Base-by-base conservation (phyloP, 2,329 filamentous ascomycete genomes). In the Colletotrichum sp. region DNA sequence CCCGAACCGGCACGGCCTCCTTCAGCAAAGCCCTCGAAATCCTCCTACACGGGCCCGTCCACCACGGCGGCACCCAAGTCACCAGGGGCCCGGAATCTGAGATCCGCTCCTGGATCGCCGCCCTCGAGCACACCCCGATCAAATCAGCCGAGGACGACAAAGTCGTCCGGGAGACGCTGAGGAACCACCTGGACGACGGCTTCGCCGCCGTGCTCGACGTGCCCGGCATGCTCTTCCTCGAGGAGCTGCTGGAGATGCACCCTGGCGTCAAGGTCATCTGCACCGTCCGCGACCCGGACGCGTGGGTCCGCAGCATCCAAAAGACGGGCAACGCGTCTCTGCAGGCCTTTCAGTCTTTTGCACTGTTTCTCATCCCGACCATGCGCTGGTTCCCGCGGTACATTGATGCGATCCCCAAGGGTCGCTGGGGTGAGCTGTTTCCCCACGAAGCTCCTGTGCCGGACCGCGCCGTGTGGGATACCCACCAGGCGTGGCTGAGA, bases 1-100 rank as follows among this genome's bases (percentile, higher is more conserved):
- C 79, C 6, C 78, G 78, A 12, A 81, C 80, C 15, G 81, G 79
- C 55, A 81, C 79, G 21, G 75, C 77, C 28, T 81, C 80, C 2
- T 77, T 82, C 73, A 76, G 76, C 63, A 67, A 55, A 10, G 80
- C 80, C 1, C 77, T 81, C 30, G 72, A 78, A n/a, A 81, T 79
- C 39, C 76, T 82, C 26, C 78, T 81, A n/a, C 59, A 78, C 49
- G 79, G 75, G 2, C 79, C 80, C 6, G 78, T 80, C 21, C 77
- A 79, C 60, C 79, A 81, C 57, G 77, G 79, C 39, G 79, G 79
- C 15, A 81, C 80, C 4, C 78, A 80, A 55, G 24, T 78, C 8
- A 78, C 71, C n/a, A 62, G 71, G 21, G 79, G 79, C 4, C 74
- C 77, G 12, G 77, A 78, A 69, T 21, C 13, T 26, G 75, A 79